Percentiles rank a stretch among this genome's conserved stretches.
Evolutionary conservation across 1,284 basidiomycete genomes (phyloP).

Genomic region (Fomitopsis betulina): DNA sequence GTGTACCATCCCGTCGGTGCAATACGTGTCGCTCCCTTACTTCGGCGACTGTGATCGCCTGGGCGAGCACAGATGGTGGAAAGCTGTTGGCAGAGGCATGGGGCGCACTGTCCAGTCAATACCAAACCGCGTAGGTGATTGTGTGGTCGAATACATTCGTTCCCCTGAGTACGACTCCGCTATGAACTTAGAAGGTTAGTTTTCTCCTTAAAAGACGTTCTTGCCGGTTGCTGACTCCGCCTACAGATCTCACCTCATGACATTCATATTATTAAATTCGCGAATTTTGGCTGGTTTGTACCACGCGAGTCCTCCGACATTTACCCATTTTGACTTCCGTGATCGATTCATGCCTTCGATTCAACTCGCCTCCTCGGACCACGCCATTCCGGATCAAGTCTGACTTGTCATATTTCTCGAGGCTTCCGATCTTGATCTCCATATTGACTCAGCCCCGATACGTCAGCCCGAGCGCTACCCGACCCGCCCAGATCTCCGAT

Average conservation of each 20-base stretch:
- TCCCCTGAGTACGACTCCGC: background rate
- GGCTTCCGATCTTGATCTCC: background rate
- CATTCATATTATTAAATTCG: background rate
- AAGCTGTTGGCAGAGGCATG: background rate
- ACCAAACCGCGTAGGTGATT: background rate
- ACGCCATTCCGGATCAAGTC: background rate
- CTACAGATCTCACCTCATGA: background rate
- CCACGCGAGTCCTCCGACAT: background rate
- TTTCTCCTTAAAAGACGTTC: background rate
- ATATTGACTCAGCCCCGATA: background rate
- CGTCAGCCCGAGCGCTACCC: background rate
- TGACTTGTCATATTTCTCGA: background rate
- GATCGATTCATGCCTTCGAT: background rate
- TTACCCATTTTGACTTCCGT: background rate
- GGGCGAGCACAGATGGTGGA: background rate
- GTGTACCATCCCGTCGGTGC: background rate
- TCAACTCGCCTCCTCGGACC: background rate
- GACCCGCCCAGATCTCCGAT: background rate
- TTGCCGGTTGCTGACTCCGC: too few species aligned
- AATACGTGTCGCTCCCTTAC: background rate
- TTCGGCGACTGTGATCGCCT: background rate
- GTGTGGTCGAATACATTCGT: background rate
- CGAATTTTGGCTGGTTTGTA: background rate
- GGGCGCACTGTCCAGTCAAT: background rate
- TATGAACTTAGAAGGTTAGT: background rate